Evolutionary conservation across 768 basidiomycete species (phyloP), one percentile per base, ranked within the genome.

Genomic region (Tylopilus plumbeoviolaceoides): DNA sequence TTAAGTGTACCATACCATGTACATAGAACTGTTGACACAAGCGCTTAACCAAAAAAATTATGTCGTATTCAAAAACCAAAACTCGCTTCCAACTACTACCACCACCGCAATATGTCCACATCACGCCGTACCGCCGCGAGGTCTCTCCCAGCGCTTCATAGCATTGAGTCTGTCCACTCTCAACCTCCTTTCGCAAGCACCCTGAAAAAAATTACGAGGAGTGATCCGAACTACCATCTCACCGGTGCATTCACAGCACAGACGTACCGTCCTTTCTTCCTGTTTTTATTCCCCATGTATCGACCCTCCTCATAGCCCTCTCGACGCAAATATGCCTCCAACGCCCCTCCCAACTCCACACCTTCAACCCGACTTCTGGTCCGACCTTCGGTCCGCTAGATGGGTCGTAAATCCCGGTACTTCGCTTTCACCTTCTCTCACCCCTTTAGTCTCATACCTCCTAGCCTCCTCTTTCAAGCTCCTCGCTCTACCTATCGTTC

Each of bases 331-430:
- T 17, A 35, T 35, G 35, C 6, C 35, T 9, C 36, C 8, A 6
- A 38, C n/a, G 36, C 9, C 36, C 36, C n/a, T 18, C 36, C n/a
- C 36, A n/a, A n/a, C n/a, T 18, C 1, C 36, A n/a, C 6, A 3
- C 36, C n/a, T 5, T 18, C 18, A 30, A 20, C 20, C 42, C 8
- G 51, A 57, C 2, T 65, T 85, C 28, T 70, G 80, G 80, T 68
- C 74, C 63, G 76, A 85, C 65, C 54, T 84, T 57, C 70, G 53
- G 59, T 74, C 78, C 0, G 66, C 76, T 14, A 74, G 81, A 59
- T 95, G 93, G 93, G 83, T 85, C 51, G 69, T 87, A 17, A 75
- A 87, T 20, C 91, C 92, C 8, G 66, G 91, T 87, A 9, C 21
- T 39, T 54, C 12, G 0, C 17, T 15, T 28, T 8, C 6, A 21